phyloP scores from a whole-genome alignment of 805 yeast genomes.

The Nakazawaea pomicola region DNA sequence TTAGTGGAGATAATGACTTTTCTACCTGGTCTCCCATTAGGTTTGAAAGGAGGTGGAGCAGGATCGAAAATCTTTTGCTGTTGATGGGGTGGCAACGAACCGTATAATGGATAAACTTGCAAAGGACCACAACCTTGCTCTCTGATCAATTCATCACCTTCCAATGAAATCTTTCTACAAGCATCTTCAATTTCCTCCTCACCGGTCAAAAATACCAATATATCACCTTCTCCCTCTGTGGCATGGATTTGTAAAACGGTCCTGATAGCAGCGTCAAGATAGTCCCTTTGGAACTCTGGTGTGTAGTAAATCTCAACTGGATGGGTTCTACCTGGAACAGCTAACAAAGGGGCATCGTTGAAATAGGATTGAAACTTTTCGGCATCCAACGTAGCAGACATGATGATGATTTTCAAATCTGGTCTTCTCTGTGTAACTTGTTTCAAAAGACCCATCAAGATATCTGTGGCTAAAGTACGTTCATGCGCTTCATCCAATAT shows the following conservation, averaged over 20 bases:
- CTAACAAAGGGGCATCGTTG: slow-evolving; percentile 85
- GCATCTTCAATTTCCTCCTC: slow-evolving; percentile 99
- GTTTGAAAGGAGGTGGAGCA: slow-evolving; percentile 70
- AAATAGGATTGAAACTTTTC: slow-evolving; percentile 91
- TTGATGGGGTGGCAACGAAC: slow-evolving; percentile 93
- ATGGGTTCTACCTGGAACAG: slow-evolving; percentile 97
- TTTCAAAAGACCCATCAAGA: slow-evolving; percentile 89
- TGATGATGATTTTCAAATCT: slow-evolving; percentile 85
- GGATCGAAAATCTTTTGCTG: slow-evolving; percentile 92
- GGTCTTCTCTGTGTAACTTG: slow-evolving; percentile 75
- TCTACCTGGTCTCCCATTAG: slow-evolving; percentile 89
- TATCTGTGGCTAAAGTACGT: slow-evolving; percentile 94
- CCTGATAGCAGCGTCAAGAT: slow-evolving; percentile 89
- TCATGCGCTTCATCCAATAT: slow-evolving; percentile 98
- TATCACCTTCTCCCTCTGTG: slow-evolving; percentile 91
- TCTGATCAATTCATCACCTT: slow-evolving; percentile 82
- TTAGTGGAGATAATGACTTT: slow-evolving; percentile 90
- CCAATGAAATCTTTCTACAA: slow-evolving; percentile 79
- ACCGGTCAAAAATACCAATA: slow-evolving; percentile 84
- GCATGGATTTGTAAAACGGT: slow-evolving; percentile 97
- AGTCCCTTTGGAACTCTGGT: slow-evolving; percentile 93
- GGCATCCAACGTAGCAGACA: slow-evolving; percentile 98
- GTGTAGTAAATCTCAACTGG: slow-evolving; percentile 97
- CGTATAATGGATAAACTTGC: slow-evolving; percentile 88
- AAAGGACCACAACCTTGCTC: slow-evolving; percentile 90